Conservation (phyloP, 2,329 filamentous ascomycete genomes). For the Tolypocladium inflatum region DNA sequence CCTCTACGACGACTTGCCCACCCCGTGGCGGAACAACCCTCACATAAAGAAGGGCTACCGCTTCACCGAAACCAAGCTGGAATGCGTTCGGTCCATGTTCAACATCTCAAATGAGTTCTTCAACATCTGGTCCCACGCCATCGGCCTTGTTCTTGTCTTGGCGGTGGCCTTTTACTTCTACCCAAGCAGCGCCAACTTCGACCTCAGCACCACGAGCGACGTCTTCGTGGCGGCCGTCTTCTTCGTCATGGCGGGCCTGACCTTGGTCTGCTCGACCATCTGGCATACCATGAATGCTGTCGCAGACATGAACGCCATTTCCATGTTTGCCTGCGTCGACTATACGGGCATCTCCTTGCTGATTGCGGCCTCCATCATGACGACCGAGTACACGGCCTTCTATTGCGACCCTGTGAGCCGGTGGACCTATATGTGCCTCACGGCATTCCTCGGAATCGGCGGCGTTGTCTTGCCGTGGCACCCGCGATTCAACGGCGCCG, state of each 20-base stretch:
- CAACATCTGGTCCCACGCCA: slow-evolving; percentile 95
- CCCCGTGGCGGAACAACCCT: slow-evolving; percentile 90
- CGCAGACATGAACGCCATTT: slow-evolving; percentile 78
- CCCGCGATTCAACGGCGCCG: slow-evolving; percentile 81
- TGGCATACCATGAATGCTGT: slow-evolving; percentile 99
- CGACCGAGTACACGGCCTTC: slow-evolving; percentile 96
- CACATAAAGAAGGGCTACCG: slow-evolving; percentile 89
- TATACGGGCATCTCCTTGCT: slow-evolving; percentile 96
- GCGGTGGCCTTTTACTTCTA: slow-evolving; percentile 94
- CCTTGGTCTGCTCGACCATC: slow-evolving; percentile 85
- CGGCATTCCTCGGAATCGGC: slow-evolving; percentile 69
- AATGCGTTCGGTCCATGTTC: slow-evolving; percentile 78
- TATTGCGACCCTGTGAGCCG: slow-evolving; percentile 90
- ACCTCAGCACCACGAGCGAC: slow-evolving; percentile 75
- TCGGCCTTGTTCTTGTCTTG: slow-evolving; percentile 82
- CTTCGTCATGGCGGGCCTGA: slow-evolving; percentile 93
- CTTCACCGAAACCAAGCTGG: slow-evolving; percentile 83
- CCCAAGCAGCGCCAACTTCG: slow-evolving; percentile 78
- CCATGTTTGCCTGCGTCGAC: slow-evolving; percentile 94
- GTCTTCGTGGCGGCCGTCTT: slow-evolving; percentile 87
- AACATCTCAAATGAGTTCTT: slow-evolving; percentile 84
- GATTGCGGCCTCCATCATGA: slow-evolving; percentile 94
- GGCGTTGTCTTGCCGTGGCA: slow-evolving; percentile 95
- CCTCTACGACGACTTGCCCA: slow-evolving; percentile 78
- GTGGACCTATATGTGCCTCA: slow-evolving; percentile 76